phyloP scores from a whole-genome alignment of 257 asterid species.

The Solanum habrochaites region DNA sequence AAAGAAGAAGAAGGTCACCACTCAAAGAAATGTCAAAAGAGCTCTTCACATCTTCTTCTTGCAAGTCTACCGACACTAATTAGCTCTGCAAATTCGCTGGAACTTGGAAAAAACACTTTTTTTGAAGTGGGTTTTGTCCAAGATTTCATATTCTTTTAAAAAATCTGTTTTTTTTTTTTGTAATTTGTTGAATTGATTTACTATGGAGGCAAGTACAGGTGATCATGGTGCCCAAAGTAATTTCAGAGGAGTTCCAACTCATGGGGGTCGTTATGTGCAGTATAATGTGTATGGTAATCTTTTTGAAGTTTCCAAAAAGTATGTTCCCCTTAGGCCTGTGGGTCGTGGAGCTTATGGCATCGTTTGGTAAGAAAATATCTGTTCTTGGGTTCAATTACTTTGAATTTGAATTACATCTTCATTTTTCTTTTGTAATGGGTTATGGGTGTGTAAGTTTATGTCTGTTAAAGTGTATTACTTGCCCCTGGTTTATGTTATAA shows the following conservation, averaged over 20 bases:
- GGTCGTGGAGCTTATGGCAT: conserved; percentile 87
- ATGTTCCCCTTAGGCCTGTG: conserved; percentile 61
- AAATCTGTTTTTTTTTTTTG: background rate
- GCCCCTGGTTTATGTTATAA: background rate
- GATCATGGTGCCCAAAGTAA: conserved; percentile 49
- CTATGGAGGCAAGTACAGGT: conserved; percentile 51
- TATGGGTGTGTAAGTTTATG: conserved; percentile 3
- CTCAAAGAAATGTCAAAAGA: conserved; percentile 13
- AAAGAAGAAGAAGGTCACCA: background rate
- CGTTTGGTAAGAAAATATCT: conserved; percentile 43
- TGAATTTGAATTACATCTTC: background rate
- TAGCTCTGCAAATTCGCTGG: background rate
- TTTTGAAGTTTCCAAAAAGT: conserved; percentile 65
- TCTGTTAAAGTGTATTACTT: background rate
- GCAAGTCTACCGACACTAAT: conserved; percentile 30
- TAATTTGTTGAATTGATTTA: conserved; percentile 11
- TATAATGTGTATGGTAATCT: conserved; percentile 76
- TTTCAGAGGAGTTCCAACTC: conserved; percentile 53
- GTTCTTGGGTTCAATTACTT: conserved; percentile 7
- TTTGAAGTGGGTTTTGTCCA: conserved; percentile 16
- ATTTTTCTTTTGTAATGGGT: background rate
- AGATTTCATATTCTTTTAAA: background rate
- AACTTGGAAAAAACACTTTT: background rate
- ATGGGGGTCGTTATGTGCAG: conserved; percentile 62
- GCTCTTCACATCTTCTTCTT: conserved; percentile 11